Evolutionary conservation across 2,329 filamentous ascomycete genomes (phyloP).

Genomic region (Gaeumannomyces sp.): DNA sequence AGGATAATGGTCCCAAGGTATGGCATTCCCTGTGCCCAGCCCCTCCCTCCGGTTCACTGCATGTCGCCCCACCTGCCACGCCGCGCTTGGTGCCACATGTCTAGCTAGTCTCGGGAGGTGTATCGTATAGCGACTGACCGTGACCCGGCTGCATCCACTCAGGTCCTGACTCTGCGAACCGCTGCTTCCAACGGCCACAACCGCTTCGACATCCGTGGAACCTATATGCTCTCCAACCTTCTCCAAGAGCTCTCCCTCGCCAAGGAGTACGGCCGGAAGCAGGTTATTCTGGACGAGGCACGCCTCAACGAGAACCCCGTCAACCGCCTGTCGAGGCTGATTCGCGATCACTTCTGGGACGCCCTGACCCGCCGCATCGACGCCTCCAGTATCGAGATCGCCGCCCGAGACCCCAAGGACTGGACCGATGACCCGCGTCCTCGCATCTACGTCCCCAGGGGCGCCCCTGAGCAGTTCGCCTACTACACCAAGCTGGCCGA

Average conservation of each 20-base stretch:
- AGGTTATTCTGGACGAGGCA: constrained; percentile 85
- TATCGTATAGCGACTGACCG: background rate
- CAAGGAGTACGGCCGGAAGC: constrained; percentile 81
- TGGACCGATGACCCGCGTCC: constrained; percentile 87
- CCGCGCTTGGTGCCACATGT: background rate
- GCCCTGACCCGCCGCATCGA: constrained; percentile 86
- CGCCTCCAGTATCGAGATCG: constrained; percentile 76
- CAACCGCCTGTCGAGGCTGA: constrained; percentile 75
- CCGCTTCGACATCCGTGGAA: constrained; percentile 85
- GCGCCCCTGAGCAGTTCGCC: constrained; percentile 78
- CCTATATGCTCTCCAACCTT: constrained; percentile 95
- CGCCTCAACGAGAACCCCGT: constrained; percentile 95
- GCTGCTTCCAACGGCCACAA: constrained; percentile 81
- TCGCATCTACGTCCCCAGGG: constrained; percentile 82
- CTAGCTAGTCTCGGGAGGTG: background rate
- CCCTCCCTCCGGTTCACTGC: background rate
- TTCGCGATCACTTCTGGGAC: constrained; percentile 88
- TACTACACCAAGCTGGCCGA: constrained; percentile 80
- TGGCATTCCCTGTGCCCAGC: constrained; percentile 3
- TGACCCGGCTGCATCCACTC: background rate
- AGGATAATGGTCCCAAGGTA: constrained; percentile 89
- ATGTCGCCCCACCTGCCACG: constrained; percentile 5
- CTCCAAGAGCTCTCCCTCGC: constrained; percentile 91
- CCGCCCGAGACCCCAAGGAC: constrained; percentile 87
- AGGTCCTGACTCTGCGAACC: constrained; percentile 65